Conservation (phyloP, 2,329 filamentous ascomycete species). For the Zelopaecilomyces penicillatus region DNA sequence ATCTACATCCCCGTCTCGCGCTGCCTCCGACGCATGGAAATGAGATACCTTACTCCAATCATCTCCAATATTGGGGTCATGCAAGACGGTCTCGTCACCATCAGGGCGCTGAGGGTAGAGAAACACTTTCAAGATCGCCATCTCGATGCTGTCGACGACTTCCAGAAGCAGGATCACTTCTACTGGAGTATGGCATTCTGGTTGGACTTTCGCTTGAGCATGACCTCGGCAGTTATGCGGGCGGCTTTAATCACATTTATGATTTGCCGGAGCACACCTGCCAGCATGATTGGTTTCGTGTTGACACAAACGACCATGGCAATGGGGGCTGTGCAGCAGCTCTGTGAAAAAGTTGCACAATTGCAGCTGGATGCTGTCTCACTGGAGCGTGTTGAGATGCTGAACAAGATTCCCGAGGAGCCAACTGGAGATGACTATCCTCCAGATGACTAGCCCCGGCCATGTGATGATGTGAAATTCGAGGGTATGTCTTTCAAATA, state of each 20-base stretch:
- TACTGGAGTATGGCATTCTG: slow-evolving; percentile 86
- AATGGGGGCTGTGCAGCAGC: slow-evolving; percentile 32
- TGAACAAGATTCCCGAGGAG: slow-evolving; percentile 73
- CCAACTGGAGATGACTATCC: slow-evolving; percentile 57
- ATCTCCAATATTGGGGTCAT: slow-evolving; percentile 91
- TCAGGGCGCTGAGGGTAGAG: slow-evolving; percentile 74
- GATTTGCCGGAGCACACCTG: slow-evolving; percentile 63
- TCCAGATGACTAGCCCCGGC: slow-evolving; percentile 68
- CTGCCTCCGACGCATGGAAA: slow-evolving; percentile 74
- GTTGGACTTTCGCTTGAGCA: slow-evolving; percentile 66
- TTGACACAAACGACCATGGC: slow-evolving; percentile 45
- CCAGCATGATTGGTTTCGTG: slow-evolving; percentile 77
- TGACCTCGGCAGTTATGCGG: slow-evolving; percentile 58
- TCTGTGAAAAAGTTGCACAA: slow-evolving; percentile 74
- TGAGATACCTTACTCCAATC: slow-evolving; percentile 79
- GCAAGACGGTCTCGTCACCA: slow-evolving; percentile 76
- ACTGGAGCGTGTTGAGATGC: slow-evolving; percentile 76
- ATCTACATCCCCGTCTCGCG: slow-evolving; percentile 77
- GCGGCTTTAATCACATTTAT: slow-evolving; percentile 67
- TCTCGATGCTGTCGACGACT: slow-evolving; percentile 73
- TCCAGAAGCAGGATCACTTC: slow-evolving; percentile 93
- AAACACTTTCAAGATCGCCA: slow-evolving; percentile 72
- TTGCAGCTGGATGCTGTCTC: slow-evolving; percentile 90
- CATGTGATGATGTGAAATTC: slow-evolving; percentile 65
- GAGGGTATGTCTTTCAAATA: slow-evolving; percentile 72